These are phyloP conservation scores for Strobilomyces dryophilus DNA, from an alignment of 768 basidiomycete species.

Conservation along the genomic window DNA sequence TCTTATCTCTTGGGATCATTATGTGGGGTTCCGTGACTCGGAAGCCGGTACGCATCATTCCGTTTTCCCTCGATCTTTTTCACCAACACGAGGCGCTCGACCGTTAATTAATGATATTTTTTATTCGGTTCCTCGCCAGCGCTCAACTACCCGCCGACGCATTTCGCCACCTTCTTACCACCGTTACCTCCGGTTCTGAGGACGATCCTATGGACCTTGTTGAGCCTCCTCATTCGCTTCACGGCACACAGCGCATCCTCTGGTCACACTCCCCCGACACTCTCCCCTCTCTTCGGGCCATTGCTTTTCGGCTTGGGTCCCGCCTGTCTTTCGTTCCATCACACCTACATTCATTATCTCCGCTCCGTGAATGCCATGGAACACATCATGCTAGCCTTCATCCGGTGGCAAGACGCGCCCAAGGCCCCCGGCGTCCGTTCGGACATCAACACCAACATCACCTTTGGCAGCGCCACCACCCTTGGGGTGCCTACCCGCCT, in stretches of 20 bases:
- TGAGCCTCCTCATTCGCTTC: slow-evolving; percentile 78
- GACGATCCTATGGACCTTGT: slow-evolving; percentile 60
- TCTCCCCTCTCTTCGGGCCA: slow-evolving; percentile 87
- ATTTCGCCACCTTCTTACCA: slow-evolving; percentile 68
- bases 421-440: slow-evolving; percentile 28
- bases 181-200: slow-evolving; percentile 50
- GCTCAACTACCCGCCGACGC: slow-evolving; percentile 61
- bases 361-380: slow-evolving; percentile 85
- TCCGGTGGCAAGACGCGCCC: slow-evolving; percentile 74
- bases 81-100: slow-evolving; percentile 20
- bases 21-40: slow-evolving; percentile 73
- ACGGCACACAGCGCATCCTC: slow-evolving; percentile 80
- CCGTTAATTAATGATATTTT: slow-evolving; percentile 17
- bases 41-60: slow-evolving; percentile 65
- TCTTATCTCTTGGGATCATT: slow-evolving; percentile 79
- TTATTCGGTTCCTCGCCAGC: slow-evolving; percentile 31
- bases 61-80: slow-evolving; percentile 17
- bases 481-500: slow-evolving; percentile 80
- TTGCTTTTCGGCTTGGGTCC: slow-evolving; percentile 79
- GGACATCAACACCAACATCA: slow-evolving; percentile 30
- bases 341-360: slow-evolving; percentile 67
- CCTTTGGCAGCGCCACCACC: slow-evolving; percentile 49
- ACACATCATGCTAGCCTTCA: slow-evolving; percentile 86
- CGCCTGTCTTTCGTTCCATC: slow-evolving; percentile 47
- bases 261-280: slow-evolving; percentile 86